Evolutionary conservation across 805 yeast genomes (phyloP).

Genomic region (Teunomyces kruisii): DNA sequence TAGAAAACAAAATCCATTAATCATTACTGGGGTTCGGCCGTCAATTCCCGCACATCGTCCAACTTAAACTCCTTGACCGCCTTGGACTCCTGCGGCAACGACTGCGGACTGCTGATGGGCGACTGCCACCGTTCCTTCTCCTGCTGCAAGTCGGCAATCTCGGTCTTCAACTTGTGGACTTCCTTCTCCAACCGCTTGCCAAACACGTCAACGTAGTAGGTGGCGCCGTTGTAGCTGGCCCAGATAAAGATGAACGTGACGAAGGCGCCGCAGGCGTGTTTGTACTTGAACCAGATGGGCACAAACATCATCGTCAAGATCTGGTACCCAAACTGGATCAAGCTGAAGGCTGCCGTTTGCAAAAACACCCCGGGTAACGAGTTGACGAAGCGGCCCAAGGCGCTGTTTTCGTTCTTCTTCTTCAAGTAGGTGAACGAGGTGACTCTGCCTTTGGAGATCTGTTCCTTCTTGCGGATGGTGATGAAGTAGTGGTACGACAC

Average conservation of each 20-base stretch:
- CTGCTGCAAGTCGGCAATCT: slow-evolving; percentile 62
- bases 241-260: slow-evolving; percentile 69
- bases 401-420: slow-evolving; percentile 61
- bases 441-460: slow-evolving; percentile 80
- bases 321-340: slow-evolving; percentile 86
- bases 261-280: slow-evolving; percentile 64
- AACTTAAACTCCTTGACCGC: neutral
- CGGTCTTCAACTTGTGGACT: slow-evolving; percentile 66
- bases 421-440: slow-evolving; percentile 87
- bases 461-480: slow-evolving; percentile 72
- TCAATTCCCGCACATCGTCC: neutral
- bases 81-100: slow-evolving; percentile 2
- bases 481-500: slow-evolving; percentile 86
- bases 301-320: slow-evolving; percentile 82
- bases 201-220: slow-evolving; percentile 87
- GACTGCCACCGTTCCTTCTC: slow-evolving; percentile 10
- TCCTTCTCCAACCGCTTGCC: slow-evolving; percentile 90
- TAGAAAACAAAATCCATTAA: too few species aligned
- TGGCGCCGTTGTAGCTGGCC: slow-evolving; percentile 92
- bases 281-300: slow-evolving; percentile 81
- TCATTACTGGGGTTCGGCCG: neutral
- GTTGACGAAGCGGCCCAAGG: slow-evolving; percentile 76
- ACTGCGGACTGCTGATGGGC: slow-evolving; percentile 4
- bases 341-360: slow-evolving; percentile 83
- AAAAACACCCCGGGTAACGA: slow-evolving; percentile 74